Evolutionary conservation across 2,329 filamentous ascomycete genomes (phyloP).

Genomic region (Aspergillus proliferans): DNA sequence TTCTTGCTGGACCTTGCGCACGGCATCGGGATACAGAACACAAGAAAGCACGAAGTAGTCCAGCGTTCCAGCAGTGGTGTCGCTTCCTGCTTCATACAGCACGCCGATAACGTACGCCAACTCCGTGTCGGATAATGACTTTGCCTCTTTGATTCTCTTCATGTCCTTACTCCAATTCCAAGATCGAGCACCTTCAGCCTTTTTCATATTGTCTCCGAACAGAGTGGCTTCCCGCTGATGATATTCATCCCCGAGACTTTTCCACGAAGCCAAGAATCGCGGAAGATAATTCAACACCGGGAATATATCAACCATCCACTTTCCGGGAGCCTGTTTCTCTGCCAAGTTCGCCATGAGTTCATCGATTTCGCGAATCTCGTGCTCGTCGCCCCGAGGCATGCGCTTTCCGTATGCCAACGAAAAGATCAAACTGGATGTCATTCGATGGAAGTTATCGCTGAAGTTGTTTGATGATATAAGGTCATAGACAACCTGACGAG

Average conservation of each 20-base stretch:
- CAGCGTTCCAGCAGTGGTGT: slow-evolving; percentile 43
- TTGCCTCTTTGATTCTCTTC: slow-evolving; percentile 30
- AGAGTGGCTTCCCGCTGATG: slow-evolving; percentile 14
- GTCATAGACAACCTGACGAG: slow-evolving; percentile 40
- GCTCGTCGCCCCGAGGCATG: slow-evolving; percentile 34
- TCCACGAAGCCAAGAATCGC: slow-evolving; percentile 29
- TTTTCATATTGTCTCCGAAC: slow-evolving; percentile 13
- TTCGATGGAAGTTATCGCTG: slow-evolving; percentile 43
- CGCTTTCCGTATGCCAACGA: slow-evolving; percentile 47
- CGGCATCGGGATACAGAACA: slow-evolving; percentile 37
- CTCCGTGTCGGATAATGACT: slow-evolving; percentile 36
- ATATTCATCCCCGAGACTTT: slow-evolving; percentile 18
- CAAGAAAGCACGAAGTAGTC: slow-evolving; percentile 44
- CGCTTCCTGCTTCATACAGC: slow-evolving; percentile 44
- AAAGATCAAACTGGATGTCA: slow-evolving; percentile 45
- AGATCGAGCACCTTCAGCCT: slow-evolving; percentile 4
- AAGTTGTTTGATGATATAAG: slow-evolving; percentile 36
- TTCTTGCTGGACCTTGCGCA: slow-evolving; percentile 34
- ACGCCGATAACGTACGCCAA: slow-evolving; percentile 42
- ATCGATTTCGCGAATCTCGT: slow-evolving; percentile 41
- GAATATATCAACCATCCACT: slow-evolving; percentile 37
- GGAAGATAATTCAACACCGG: slow-evolving; percentile 40
- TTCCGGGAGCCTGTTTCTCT: not conserved
- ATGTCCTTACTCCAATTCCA: slow-evolving; percentile 26
- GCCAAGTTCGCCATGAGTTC: slow-evolving; percentile 28